Percentiles rank a stretch among this genome's conserved stretches.
These are phyloP conservation scores for Suhomyces wounanorum DNA, from an alignment of 1,139 yeast species.

Conservation along the genomic window DNA sequence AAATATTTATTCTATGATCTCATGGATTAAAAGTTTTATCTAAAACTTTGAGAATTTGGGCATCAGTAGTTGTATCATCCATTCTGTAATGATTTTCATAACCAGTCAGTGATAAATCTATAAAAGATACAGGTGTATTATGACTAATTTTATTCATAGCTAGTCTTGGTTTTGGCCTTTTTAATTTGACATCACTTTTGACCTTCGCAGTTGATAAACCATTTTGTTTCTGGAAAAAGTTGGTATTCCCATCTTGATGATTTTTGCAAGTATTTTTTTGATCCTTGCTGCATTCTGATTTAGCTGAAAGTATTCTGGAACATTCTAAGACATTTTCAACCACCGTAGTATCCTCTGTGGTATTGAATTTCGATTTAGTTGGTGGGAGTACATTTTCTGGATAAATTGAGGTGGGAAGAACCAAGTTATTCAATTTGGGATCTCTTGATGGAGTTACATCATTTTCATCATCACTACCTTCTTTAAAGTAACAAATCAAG, in stretches of 20 bases:
- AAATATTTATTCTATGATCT: neutral
- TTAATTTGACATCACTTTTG: neutral
- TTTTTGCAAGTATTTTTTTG: neutral
- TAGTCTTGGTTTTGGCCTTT: neutral
- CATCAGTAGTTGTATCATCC: conserved; percentile 6
- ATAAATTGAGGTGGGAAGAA: conserved; percentile 18
- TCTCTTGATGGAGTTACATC: conserved; percentile 21
- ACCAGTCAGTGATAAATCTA: conserved; percentile 8
- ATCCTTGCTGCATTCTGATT: neutral
- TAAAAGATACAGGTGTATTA: neutral
- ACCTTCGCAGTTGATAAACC: neutral
- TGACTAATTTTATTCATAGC: neutral
- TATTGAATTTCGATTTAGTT: neutral
- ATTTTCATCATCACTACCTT: neutral
- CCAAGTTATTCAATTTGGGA: conserved; percentile 21
- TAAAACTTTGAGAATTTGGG: conserved; percentile 6
- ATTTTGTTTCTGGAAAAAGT: neutral
- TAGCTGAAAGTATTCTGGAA: neutral
- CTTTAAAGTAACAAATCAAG: conserved; percentile 47
- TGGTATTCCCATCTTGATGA: neutral
- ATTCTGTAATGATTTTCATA: conserved; percentile 8
- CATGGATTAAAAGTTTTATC: conserved; percentile 4
- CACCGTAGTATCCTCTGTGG: neutral
- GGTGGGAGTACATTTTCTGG: conserved; percentile 9
- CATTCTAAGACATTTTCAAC: neutral